A percentile compares a stretch with the other conserved stretches of the same genome.
Conservation (phyloP, 306 rosid genomes). For the Cucurbita moschata region DNA sequence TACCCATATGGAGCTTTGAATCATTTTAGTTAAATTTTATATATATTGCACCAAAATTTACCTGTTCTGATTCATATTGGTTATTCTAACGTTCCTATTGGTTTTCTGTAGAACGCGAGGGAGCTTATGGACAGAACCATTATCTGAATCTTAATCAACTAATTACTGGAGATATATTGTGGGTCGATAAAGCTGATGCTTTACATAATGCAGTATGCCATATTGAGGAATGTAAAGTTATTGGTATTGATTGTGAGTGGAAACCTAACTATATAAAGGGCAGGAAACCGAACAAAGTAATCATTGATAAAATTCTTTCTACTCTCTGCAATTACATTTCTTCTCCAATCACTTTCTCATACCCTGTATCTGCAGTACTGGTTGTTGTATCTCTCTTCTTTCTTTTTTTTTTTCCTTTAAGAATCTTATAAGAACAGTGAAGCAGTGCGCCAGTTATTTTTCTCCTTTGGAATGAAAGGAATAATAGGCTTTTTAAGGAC, state of each 20-base stretch:
- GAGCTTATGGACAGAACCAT: slow-evolving; percentile 34
- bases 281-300: slow-evolving; percentile 72
- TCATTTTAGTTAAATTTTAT: background rate
- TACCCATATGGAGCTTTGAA: background rate
- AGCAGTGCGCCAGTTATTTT: background rate
- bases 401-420: too few species aligned
- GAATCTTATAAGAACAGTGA: background rate
- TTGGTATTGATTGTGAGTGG: slow-evolving; percentile 99
- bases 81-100: background rate
- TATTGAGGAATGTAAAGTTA: slow-evolving; percentile 59
- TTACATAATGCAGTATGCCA: slow-evolving; percentile 48
- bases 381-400: background rate
- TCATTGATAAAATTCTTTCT: background rate
- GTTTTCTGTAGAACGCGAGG: slow-evolving; percentile 41
- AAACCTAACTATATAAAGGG: slow-evolving; percentile 80
- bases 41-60: background rate
- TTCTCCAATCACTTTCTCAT: background rate
- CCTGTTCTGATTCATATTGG: background rate
- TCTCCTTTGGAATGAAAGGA: background rate
- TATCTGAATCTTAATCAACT: slow-evolving; percentile 58
- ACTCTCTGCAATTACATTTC: background rate
- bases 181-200: slow-evolving; percentile 67
- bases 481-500: background rate
- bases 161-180: slow-evolving; percentile 35
- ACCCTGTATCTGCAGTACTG: background rate